A percentile compares a stretch with the other conserved stretches of the same genome.
These are phyloP conservation scores for Inonotus obliquus DNA, from an alignment of 1,284 basidiomycete species.

Conservation along the genomic window DNA sequence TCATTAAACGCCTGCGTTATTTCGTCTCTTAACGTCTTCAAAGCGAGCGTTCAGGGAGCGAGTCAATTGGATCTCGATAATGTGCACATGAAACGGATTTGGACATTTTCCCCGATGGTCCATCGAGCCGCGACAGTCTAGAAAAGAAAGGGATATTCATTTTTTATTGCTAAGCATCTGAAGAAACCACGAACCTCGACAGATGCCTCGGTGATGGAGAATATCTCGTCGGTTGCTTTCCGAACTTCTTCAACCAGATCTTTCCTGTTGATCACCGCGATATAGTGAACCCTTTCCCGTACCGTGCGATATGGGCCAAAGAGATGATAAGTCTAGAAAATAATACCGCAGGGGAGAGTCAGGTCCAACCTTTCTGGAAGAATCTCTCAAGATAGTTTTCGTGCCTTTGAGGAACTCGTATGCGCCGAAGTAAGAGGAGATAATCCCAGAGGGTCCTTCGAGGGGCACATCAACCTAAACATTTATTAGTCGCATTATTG, in stretches of 20 bases:
- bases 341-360: too few species aligned
- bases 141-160: neutral
- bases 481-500: neutral
- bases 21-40: slow-evolving; percentile 25
- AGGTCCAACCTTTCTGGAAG: slow-evolving; percentile 4
- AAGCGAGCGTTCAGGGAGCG: slow-evolving; percentile 23
- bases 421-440: slow-evolving; percentile 9
- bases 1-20: slow-evolving; percentile 24
- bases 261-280: slow-evolving; percentile 23
- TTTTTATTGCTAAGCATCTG: too few species aligned
- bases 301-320: slow-evolving; percentile 11
- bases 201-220: slow-evolving; percentile 24
- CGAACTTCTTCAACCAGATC: slow-evolving; percentile 30
- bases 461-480: slow-evolving; percentile 10
- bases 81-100: slow-evolving; percentile 22
- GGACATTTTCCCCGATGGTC: slow-evolving; percentile 18
- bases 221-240: slow-evolving; percentile 29
- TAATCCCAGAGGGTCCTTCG: neutral
- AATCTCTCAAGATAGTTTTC: slow-evolving; percentile 3
- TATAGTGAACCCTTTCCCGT: slow-evolving; percentile 24
- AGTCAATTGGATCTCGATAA: slow-evolving; percentile 26
- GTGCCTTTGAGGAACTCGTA: slow-evolving; percentile 7
- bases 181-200: slow-evolving; percentile 23
- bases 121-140: slow-evolving; percentile 14
- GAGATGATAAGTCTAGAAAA: neutral